Evolutionary conservation across 768 basidiomycete species (phyloP).

Genomic region (Clitopilus hobsonii): DNA sequence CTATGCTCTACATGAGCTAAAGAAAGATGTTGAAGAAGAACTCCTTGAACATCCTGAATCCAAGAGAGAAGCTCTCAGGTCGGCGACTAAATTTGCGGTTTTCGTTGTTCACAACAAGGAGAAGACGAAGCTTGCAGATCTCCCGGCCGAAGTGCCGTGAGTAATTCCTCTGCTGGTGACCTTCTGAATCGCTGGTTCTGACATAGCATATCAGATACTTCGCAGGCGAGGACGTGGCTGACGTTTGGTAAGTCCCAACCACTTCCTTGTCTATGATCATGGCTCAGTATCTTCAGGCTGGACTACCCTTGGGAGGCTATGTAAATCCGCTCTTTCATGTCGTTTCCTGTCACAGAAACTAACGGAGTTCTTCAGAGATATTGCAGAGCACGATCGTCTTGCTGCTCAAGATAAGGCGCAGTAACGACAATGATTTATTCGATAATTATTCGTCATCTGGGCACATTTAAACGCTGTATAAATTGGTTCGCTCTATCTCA

Average conservation of each 20-base stretch:
- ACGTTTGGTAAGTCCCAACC: constrained; percentile 58
- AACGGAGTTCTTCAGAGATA: constrained; percentile 43
- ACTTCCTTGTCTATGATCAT: not conserved
- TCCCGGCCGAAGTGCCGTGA: constrained; percentile 66
- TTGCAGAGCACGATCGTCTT: constrained; percentile 69
- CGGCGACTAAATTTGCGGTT: constrained; percentile 76
- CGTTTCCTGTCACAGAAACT: constrained; percentile 1
- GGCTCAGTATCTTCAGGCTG: constrained; percentile 42
- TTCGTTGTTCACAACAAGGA: constrained; percentile 96
- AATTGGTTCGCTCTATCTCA: not conserved
- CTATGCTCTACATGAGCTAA: constrained; percentile 86
- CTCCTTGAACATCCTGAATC: constrained; percentile 60
- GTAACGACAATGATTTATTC: not conserved
- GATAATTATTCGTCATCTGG: not conserved
- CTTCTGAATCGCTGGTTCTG: constrained; percentile 1
- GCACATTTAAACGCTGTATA: not conserved
- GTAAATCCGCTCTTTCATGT: constrained; percentile 33
- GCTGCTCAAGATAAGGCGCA: constrained; percentile 34
- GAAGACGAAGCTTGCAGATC: constrained; percentile 75
- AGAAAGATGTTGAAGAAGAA: constrained; percentile 81
- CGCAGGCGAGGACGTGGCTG: constrained; percentile 67
- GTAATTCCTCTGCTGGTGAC: constrained; percentile 14
- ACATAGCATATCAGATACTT: constrained; percentile 49
- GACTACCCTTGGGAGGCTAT: constrained; percentile 83
- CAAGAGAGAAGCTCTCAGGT: constrained; percentile 64